A percentile compares a stretch with the other conserved stretches of the same genome.
phyloP scores from a whole-genome alignment of 2,329 filamentous ascomycete genomes.

The Monosporascus sp. region DNA sequence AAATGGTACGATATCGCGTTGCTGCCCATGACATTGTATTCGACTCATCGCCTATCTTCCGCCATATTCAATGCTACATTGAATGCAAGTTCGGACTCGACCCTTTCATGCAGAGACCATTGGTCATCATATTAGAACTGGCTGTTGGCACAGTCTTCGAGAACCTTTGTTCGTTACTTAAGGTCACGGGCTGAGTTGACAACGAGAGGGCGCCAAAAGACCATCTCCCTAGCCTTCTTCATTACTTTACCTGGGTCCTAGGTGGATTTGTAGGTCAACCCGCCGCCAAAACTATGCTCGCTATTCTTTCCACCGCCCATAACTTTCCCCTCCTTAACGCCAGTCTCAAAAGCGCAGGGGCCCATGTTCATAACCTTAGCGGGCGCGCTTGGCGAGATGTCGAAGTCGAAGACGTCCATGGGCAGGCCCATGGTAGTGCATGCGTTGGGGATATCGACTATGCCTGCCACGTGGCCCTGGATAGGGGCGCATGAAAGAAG shows the following conservation, averaged over 20 bases:
- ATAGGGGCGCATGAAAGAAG: constrained; percentile 81
- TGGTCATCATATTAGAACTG: no score
- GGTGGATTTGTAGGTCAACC: constrained; percentile 40
- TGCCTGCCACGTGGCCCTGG: constrained; percentile 81
- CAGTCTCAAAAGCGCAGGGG: constrained; percentile 60
- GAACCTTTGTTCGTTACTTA: no score
- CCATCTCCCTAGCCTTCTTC: background rate
- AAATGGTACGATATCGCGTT: no score
- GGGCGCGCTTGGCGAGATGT: constrained; percentile 66
- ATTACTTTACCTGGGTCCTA: constrained; percentile 5
- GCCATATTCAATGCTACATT: no score
- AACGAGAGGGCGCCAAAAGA: no score
- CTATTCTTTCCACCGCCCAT: constrained; percentile 41
- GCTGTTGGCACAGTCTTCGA: no score
- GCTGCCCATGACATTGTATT: no score
- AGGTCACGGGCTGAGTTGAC: no score
- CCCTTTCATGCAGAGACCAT: no score
- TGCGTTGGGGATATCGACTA: constrained; percentile 87
- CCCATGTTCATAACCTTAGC: constrained; percentile 59
- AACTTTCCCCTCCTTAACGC: constrained; percentile 39
- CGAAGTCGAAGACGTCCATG: constrained; percentile 94
- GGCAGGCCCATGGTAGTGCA: constrained; percentile 86
- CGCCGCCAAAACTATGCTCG: constrained; percentile 45
- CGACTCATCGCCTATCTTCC: no score
- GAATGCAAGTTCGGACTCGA: no score